Evolutionary conservation across 345 rosid genomes (phyloP).

Genomic region (Rhodamnia argentea): DNA sequence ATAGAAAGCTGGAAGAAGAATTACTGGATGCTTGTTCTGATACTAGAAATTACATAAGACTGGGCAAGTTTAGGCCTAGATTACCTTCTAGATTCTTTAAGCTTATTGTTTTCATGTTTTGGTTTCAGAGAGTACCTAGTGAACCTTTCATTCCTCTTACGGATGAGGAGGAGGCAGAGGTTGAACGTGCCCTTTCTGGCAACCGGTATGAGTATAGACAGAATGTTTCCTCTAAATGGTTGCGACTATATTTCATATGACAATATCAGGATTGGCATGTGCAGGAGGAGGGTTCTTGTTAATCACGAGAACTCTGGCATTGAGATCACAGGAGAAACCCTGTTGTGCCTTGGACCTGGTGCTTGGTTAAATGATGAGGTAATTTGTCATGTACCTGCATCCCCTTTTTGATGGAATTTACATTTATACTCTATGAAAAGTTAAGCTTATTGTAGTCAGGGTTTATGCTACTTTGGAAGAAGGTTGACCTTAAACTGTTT

Average conservation of each 20-base stretch:
- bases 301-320: conserved; percentile 53
- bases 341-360: conserved; percentile 66
- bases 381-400: not conserved
- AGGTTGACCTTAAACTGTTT: not conserved
- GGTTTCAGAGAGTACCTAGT: conserved; percentile 37
- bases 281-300: conserved; percentile 55
- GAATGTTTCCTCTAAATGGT: not conserved
- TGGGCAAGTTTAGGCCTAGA: not conserved
- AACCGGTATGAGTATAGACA: conserved; percentile 28
- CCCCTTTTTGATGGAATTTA: not conserved
- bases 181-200: conserved; percentile 40
- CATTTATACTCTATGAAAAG: not conserved
- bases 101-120: not conserved
- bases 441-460: not conserved
- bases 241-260: not conserved
- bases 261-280: not conserved
- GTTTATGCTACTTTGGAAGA: not conserved
- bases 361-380: conserved; percentile 99
- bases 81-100: not conserved
- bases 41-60: not conserved
- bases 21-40: not conserved
- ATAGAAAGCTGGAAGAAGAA: not conserved
- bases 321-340: conserved; percentile 53
- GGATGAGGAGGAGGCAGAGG: conserved; percentile 56
- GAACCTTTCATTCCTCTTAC: conserved; percentile 71